Conservation (phyloP, 2,329 filamentous ascomycete genomes). For the Colletotrichum tamarilloi region DNA sequence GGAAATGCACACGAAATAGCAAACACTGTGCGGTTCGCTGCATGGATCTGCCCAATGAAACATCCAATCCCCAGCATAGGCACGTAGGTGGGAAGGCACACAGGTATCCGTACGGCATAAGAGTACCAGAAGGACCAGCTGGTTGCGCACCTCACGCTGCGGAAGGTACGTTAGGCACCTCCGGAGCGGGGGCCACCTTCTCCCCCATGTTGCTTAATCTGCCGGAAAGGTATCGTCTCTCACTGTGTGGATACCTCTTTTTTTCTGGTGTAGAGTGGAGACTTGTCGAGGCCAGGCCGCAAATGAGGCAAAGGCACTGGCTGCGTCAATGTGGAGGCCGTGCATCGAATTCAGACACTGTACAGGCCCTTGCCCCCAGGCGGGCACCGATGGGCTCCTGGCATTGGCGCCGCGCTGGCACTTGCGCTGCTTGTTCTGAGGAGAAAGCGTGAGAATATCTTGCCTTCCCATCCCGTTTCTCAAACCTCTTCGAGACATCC, state of each 20-base stretch:
- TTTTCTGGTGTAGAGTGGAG: not conserved
- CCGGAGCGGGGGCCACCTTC: not conserved
- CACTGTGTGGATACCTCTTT: conserved; percentile 23
- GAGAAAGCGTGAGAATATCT: conserved; percentile 35
- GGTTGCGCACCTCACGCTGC: not conserved
- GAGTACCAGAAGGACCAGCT: not conserved
- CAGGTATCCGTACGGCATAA: too few species aligned
- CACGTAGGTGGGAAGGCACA: too few species aligned
- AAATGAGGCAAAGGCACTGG: not conserved
- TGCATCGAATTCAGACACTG: not conserved
- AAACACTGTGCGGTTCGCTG: conserved; percentile 31
- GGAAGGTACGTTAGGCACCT: conserved; percentile 10
- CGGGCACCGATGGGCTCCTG: not conserved
- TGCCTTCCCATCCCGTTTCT: conserved; percentile 38
- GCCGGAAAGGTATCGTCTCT: not conserved
- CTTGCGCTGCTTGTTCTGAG: conserved; percentile 18
- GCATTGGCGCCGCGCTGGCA: conserved; percentile 9
- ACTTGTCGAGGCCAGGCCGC: not conserved
- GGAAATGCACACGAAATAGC: not conserved
- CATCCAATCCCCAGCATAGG: not conserved
- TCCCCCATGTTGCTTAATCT: conserved; percentile 25
- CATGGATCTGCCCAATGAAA: conserved; percentile 24
- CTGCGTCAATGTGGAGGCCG: not conserved
- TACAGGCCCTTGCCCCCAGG: not conserved
- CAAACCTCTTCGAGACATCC: conserved; percentile 40